Base-by-base conservation (phyloP, 1,139 yeast genomes). In the Taphrina populina region DNA sequence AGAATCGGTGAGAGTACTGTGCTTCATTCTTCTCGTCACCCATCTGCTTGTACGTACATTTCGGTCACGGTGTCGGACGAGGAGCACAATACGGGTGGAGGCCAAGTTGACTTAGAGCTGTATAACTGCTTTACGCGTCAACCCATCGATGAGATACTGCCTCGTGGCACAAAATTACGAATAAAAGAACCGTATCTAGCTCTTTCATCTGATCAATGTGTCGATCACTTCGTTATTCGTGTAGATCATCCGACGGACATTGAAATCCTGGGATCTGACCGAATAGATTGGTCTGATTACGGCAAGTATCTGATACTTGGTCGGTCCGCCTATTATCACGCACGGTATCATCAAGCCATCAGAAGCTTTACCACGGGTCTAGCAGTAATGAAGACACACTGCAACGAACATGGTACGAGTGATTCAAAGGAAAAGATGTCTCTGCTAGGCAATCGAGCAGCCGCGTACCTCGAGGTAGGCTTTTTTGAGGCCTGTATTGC, bases 221-320 rank as follows among this genome's bases (percentile, higher is more conserved):
- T 39, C 8, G 39, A 43, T 7, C 35, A 30, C 13, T 21, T 43
- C 2, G 54, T 49, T 17, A 20, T 49, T 13, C 46, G 39, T 10
- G 46, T 49, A n/a, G 46, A 49, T 23, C 54, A 49, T n/a, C 54
- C 46, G 2, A 37, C 54, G 11, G 46, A 39, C 24, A 32, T 49
- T 10, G 54, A 49, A 11, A 21, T 39, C 23, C 19, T 43, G 19
- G n/a, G n/a, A n/a, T n/a, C n/a, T n/a, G n/a, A n/a, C n/a, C n/a
- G n/a, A n/a, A n/a, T n/a, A n/a, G n/a, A n/a, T n/a, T n/a, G n/a
- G n/a, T n/a, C n/a, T n/a, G n/a, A n/a, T n/a, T n/a, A n/a, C n/a
- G n/a, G n/a, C n/a, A n/a, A n/a, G n/a, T 10, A 30, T 10, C 26
- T 26, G 10, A 4, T 11, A 5, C 27, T 13, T n/a, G 54, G 46